phyloP scores from a whole-genome alignment of 306 rosid species.

The Cucurbita moschata region DNA sequence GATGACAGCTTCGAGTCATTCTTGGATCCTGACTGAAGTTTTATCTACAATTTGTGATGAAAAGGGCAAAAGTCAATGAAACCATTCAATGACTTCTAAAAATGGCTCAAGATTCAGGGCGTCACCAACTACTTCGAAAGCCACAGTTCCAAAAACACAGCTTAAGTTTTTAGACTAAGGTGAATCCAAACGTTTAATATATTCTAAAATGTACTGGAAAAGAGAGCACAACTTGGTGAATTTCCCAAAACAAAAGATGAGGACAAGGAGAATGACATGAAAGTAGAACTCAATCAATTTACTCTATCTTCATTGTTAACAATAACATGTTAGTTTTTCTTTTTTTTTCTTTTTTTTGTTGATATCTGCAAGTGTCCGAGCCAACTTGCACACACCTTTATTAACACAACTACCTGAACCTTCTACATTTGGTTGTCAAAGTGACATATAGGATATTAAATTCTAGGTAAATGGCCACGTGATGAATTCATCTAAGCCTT shows the following conservation, averaged over 20 bases:
- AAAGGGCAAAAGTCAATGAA: not conserved
- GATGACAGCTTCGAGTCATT: conserved; percentile 13
- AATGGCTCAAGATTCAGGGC: not conserved
- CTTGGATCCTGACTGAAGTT: conserved; percentile 23
- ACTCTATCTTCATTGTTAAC: no score
- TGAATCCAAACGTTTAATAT: not conserved
- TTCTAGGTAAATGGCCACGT: no score
- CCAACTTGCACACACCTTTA: no score
- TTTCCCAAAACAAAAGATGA: not conserved
- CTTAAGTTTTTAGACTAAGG: not conserved
- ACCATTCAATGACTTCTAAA: not conserved
- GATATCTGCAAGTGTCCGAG: no score
- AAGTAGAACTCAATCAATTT: not conserved
- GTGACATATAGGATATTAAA: no score
- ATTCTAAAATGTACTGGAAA: not conserved
- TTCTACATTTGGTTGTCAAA: no score
- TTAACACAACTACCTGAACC: no score
- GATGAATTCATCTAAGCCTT: no score
- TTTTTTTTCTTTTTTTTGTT: no score
- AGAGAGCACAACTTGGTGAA: not conserved
- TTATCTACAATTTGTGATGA: conserved; percentile 31
- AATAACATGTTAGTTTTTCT: not conserved
- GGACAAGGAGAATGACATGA: not conserved
- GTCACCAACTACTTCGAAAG: not conserved
- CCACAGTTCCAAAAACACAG: not conserved